Conservation (phyloP, 176 grass and related monocot species). For the Bromus sterilis region DNA sequence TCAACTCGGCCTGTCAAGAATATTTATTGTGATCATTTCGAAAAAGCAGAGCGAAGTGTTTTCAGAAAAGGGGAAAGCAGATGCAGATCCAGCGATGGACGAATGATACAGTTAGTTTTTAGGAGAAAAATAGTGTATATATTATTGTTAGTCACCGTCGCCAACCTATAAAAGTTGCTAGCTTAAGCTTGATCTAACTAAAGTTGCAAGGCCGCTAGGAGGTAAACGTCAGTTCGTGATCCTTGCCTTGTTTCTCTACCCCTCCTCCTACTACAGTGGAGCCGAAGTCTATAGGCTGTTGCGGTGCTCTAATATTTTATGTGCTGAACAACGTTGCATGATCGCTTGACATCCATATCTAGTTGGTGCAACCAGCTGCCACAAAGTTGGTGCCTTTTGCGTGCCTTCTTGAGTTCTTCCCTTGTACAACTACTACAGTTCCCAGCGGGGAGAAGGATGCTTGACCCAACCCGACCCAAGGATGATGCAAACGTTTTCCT, state of each 20-base stretch:
- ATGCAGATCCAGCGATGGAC: neutral
- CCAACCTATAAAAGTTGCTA: slow-evolving; percentile 14
- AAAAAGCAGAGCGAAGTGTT: neutral
- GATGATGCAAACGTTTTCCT: slow-evolving; percentile 13
- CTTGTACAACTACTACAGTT: slow-evolving; percentile 16
- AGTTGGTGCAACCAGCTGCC: slow-evolving; percentile 38
- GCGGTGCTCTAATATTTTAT: neutral
- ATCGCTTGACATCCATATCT: slow-evolving; percentile 30
- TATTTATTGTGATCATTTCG: neutral
- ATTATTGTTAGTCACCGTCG: slow-evolving; percentile 19
- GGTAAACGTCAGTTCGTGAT: neutral
- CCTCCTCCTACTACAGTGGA: slow-evolving; percentile 8
- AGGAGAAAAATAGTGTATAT: neutral
- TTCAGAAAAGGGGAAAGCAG: neutral
- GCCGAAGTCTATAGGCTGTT: neutral
- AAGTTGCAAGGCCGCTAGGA: slow-evolving; percentile 9
- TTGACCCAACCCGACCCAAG: slow-evolving; percentile 42
- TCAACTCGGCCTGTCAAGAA: neutral
- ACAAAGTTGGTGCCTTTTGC: slow-evolving; percentile 33
- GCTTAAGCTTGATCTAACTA: neutral
- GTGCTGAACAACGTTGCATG: slow-evolving; percentile 15
- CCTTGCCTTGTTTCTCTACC: slow-evolving; percentile 2
- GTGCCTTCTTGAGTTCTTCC: slow-evolving; percentile 31
- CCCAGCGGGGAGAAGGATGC: slow-evolving; percentile 63
- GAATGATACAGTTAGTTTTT: neutral